Base-by-base conservation (phyloP, 2,329 filamentous ascomycete species). In the Seiridium unicorne region DNA sequence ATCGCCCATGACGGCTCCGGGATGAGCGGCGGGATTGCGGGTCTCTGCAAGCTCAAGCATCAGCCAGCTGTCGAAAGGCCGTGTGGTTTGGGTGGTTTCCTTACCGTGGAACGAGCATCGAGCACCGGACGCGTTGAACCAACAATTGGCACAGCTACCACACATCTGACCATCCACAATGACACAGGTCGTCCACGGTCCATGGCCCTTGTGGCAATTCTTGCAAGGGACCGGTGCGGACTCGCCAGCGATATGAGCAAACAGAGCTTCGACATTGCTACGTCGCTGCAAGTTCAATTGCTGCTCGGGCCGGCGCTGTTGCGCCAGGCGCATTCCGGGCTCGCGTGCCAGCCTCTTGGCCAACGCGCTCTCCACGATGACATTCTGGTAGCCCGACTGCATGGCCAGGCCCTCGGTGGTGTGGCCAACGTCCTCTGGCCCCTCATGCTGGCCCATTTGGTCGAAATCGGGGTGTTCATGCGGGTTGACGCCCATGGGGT, bases 141-240 rank as follows among this genome's bases (percentile, higher is more conserved):
- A 87, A 69, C 84, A 87, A 67, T 87, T 87, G 60, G 84, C 80
- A 63, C 84, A 87, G 66, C 82, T 85, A 8, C 84, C 84, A 61
- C 82, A 86, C 81, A 87, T 83, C 67, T 85, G 81, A 1, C 84
- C 84, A 53, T 81, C 80, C 31, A 84, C 81, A n/a, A 85, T 74
- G n/a, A 87, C 77, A 63, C 84, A 87, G 13, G 77, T 76, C 1
- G 76, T 82, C 84, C 84, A 87, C 0, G 84, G 84, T 0, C 84
- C 84, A 61, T 86, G 82, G 3, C 83, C 83, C 68, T 85, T 86
- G 70, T 81, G 78, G 68, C 84, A 87, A 70, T 84, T 86, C 70
- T 84, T 84, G 71, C 84, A 87, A 0, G 81, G 75, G n/a, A 76
- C 74, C 0, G 75, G 65, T 0, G 81, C 78, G 38, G 76, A 71